phyloP scores from a whole-genome alignment of 1,284 basidiomycete genomes.

The Cystobasidium slooffiae region DNA sequence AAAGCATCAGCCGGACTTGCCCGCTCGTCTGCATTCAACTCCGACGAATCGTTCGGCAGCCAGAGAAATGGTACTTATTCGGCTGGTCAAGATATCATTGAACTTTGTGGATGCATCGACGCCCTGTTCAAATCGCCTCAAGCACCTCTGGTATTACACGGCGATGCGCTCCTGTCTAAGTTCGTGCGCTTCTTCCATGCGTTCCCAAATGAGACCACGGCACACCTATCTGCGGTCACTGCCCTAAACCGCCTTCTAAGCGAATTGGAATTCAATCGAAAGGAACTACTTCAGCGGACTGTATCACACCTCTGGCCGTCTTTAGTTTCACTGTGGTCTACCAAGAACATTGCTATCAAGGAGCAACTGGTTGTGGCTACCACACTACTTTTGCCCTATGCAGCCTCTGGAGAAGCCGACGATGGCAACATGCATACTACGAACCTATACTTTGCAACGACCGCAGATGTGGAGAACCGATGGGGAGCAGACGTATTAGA shows the following conservation, averaged over 20 bases:
- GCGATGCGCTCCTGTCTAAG: slow-evolving; percentile 65
- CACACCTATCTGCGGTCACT: slow-evolving; percentile 72
- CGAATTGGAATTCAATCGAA: slow-evolving; percentile 38
- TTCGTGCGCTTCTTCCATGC: slow-evolving; percentile 69
- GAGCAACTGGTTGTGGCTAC: slow-evolving; percentile 67
- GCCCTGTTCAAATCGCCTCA: slow-evolving; percentile 46
- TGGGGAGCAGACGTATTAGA: slow-evolving; percentile 66
- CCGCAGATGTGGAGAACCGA: slow-evolving; percentile 67
- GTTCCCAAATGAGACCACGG: slow-evolving; percentile 71
- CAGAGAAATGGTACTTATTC: neutral
- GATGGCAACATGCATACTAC: neutral
- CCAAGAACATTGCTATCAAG: slow-evolving; percentile 73
- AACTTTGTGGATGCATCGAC: slow-evolving; percentile 48
- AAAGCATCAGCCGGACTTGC: neutral
- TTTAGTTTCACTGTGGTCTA: slow-evolving; percentile 73
- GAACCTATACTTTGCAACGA: slow-evolving; percentile 60
- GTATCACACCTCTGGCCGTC: slow-evolving; percentile 67
- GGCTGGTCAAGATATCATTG: slow-evolving; percentile 46
- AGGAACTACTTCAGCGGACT: slow-evolving; percentile 64
- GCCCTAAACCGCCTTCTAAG: slow-evolving; percentile 64
- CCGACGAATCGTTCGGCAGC: neutral
- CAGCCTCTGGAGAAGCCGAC: neutral
- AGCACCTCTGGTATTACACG: slow-evolving; percentile 48
- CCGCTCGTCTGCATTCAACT: neutral
- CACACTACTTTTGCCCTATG: slow-evolving; percentile 69